Base-by-base conservation (phyloP, 1,139 yeast genomes). In the Saccharomyces hybrid region DNA sequence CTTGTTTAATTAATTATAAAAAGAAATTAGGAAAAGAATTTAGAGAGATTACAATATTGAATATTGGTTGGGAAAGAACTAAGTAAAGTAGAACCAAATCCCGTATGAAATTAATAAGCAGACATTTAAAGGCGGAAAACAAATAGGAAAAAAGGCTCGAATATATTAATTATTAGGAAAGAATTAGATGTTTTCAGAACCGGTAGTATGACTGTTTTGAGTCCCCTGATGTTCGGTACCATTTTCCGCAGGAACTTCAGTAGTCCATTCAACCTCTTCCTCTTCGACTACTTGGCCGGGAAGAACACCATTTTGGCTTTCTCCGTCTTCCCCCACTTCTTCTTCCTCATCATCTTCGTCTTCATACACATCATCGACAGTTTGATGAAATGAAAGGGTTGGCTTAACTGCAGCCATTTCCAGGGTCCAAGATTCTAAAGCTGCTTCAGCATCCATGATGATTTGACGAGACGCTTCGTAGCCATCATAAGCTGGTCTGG, bases 381-480 rank as follows among this genome's bases (percentile, higher is more conserved):
- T 79, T 61, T 86, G 88, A 70, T 86, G 88, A 74, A 86, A 81
- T n/a, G 90, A 83, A 67, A 85, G 79, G 61, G 90, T 81, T 70
- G 91, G 93, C 73, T 84, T 84, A 61, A 85, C 88, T 56, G 79
- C 89, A 63, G 93, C 93, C 55, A 81, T 74, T 69, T 85, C 93
- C 65, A 85, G 80, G 63, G 95, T 86, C 95, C 95, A 86, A 38
- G 86, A 78, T 61, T 87, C 90, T 67, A 86, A 78, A 56, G 95
- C 90, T 61, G 83, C 83, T 76, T 86, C 95, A 64, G 90, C 88
- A 69, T 86, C 95, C 69, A 86, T 83, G 67, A 86, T 85, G 72
- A 86, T 85, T 75, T 86, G 95, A 76, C 85, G 86, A 53, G 91
- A 84, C 54, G 93, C 91, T 72, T 86, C 93, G 71, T 85, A 86